Conservation (phyloP, 1,139 yeast genomes). For the Kurtzmaniella quercitrusa region DNA sequence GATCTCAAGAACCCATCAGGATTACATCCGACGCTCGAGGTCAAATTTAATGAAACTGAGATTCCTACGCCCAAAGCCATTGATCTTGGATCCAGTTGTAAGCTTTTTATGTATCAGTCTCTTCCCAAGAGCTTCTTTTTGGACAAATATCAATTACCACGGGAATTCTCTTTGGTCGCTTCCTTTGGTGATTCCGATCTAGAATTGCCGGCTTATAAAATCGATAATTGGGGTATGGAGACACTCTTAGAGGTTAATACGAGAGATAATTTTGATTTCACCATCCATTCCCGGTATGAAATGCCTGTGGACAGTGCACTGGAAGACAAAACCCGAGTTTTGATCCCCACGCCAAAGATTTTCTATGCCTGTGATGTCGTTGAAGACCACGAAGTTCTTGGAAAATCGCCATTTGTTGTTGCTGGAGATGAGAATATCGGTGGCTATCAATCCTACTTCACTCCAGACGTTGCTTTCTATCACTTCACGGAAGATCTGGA, state of each 20-base stretch:
- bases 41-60: conserved; percentile 7
- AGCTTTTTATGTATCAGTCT: conserved; percentile 29
- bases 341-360: conserved; percentile 20
- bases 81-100: conserved; percentile 27
- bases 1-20: conserved; percentile 21
- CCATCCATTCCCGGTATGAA: conserved; percentile 39
- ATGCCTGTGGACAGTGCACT: conserved; percentile 17
- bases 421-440: conserved; percentile 19
- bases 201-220: conserved; percentile 40
- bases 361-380: conserved; percentile 32
- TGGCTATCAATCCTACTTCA: conserved; percentile 36
- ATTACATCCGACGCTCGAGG: conserved; percentile 33
- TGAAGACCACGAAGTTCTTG: conserved; percentile 23
- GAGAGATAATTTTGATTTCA: conserved; percentile 18
- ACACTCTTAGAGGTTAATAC: conserved; percentile 18
- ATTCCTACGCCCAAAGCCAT: conserved; percentile 10
- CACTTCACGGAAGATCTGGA: conserved; percentile 17
- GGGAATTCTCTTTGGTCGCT: conserved; percentile 19
- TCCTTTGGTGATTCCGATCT: conserved; percentile 33
- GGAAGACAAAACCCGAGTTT: conserved; percentile 6
- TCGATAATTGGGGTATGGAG: conserved; percentile 41
- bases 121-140: conserved; percentile 34
- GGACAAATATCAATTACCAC: conserved; percentile 37
- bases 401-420: conserved; percentile 36
- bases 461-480: conserved; percentile 40